Conservation (phyloP, 768 basidiomycete genomes). For the Calvatia gigantea region DNA sequence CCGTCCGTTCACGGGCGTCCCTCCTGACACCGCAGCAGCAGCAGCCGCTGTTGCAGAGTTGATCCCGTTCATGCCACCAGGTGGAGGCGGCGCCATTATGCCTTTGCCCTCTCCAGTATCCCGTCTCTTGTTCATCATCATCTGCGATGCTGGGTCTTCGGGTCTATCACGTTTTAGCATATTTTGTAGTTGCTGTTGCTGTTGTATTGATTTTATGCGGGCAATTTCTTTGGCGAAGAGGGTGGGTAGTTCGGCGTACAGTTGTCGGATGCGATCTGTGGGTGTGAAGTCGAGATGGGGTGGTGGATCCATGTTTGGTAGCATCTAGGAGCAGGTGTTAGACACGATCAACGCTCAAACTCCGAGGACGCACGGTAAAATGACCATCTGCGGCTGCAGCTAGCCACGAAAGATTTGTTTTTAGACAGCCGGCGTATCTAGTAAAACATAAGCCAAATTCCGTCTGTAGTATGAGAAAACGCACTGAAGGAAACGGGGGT, state of each 20-base stretch:
- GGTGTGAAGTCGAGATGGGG: slow-evolving; percentile 47
- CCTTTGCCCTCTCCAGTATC: slow-evolving; percentile 65
- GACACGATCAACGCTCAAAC: slow-evolving; percentile 8
- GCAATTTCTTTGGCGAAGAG: slow-evolving; percentile 63
- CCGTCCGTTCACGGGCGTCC: slow-evolving; percentile 10
- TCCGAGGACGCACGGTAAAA: slow-evolving; percentile 37
- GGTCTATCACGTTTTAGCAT: slow-evolving; percentile 59
- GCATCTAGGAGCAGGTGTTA: slow-evolving; percentile 3
- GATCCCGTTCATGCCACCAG: slow-evolving; percentile 24
- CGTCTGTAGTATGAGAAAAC: slow-evolving; percentile 1
- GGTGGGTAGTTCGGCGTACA: slow-evolving; percentile 58
- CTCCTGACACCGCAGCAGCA: slow-evolving; percentile 16
- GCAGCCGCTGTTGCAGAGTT: slow-evolving; percentile 13
- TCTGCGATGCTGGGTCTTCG: slow-evolving; percentile 38
- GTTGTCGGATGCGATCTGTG: slow-evolving; percentile 58
- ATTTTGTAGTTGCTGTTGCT: slow-evolving; percentile 24
- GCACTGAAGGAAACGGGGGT: slow-evolving; percentile 16
- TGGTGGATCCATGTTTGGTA: slow-evolving; percentile 42
- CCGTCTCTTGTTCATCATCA: slow-evolving; percentile 52
- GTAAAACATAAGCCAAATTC: slow-evolving; percentile 8
- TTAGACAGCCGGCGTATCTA: slow-evolving; percentile 60
- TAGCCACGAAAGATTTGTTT: slow-evolving; percentile 70
- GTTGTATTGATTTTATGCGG: slow-evolving; percentile 20
- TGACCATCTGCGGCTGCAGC: slow-evolving; percentile 62
- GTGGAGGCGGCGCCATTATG: slow-evolving; percentile 41